Conservation (phyloP, 179 eudicot species). For the Monotropa hypopitys region DNA sequence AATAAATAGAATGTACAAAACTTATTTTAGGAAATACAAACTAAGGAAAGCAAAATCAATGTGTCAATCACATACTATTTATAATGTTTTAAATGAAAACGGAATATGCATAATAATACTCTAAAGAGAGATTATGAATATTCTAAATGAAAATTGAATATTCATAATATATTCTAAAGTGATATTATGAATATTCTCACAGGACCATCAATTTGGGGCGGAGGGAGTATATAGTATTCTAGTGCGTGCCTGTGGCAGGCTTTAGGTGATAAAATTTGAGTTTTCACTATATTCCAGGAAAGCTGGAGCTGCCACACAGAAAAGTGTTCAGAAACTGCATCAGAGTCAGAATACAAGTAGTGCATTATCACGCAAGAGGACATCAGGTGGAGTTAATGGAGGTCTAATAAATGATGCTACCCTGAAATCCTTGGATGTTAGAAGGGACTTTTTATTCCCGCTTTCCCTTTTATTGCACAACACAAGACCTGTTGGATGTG, state of each 20-base stretch:
- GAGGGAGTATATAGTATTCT: neutral
- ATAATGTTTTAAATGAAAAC: too few species aligned
- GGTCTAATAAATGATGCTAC: constrained; percentile 52
- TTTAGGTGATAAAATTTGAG: neutral
- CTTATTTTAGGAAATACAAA: too few species aligned
- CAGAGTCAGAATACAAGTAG: constrained; percentile 32
- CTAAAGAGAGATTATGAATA: too few species aligned
- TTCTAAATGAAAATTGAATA: too few species aligned
- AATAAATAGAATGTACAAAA: too few species aligned
- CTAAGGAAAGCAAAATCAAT: too few species aligned
- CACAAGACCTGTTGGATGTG: constrained; percentile 61
- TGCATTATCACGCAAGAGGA: constrained; percentile 38
- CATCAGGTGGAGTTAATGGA: constrained; percentile 55
- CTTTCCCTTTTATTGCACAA: constrained; percentile 62
- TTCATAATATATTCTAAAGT: too few species aligned
- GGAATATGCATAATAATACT: too few species aligned
- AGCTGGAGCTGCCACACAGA: constrained; percentile 22
- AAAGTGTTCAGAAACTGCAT: constrained; percentile 27
- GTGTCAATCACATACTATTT: too few species aligned
- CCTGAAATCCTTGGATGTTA: constrained; percentile 48
- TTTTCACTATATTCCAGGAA: constrained; percentile 26
- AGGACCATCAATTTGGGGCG: too few species aligned
- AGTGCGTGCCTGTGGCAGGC: neutral
- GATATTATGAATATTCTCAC: too few species aligned
- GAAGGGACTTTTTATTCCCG: constrained; percentile 48